Base-by-base conservation (phyloP, 139 green algal genomes). In the Eudorina sp. region DNA sequence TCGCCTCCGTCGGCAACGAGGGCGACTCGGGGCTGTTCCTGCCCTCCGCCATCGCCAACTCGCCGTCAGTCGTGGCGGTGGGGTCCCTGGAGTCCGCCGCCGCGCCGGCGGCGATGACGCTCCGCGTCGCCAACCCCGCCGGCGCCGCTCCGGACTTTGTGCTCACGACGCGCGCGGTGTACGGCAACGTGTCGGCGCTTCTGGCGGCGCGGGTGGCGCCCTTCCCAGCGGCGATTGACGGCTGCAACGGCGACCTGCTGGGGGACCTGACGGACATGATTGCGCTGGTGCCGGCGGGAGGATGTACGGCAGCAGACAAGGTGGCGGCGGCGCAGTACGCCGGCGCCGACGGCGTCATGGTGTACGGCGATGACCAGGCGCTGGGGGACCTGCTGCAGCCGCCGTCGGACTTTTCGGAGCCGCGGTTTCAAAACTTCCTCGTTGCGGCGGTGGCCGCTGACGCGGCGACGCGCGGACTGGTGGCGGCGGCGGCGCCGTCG, bases 11-110 rank as follows among this genome's bases (percentile, higher is more conserved):
- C 31, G 80, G 80, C 41, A 86, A 86, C 29, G 80, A 66, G 6
- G 80, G 80, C 80, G 6, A 31, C 1, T 62, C 60, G 14, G 80
- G 80, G 3, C 80, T 76, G 29, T 86, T 86, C 62, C 60, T 76
- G 80, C 60, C 23, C 5, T 51, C 18, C 43, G 34, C 60, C 0
- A 16, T 46, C n/a, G 60, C 43, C 19, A 48, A 18, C 16, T 43
- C 60, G 0, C 3, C 18, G 6, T 43, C 38, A 7, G 60, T 64
- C 4, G 46, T 86, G 9, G 43, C 60, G 3, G 80, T 86, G 29
- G 80, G 41, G 1, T 21, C 41, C n/a, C 43, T 70, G 4, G 41
- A 86, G n/a, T 85, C 79, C 5, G 36, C 14, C 5, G 79, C 79
- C 8, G 77, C 55, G 38, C 53, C 53, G 13, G 6, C 40, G 36